A percentile compares a stretch with the other conserved stretches of the same genome.
Conservation (phyloP, 345 rosid species). For the Euphorbia tirucalli region DNA sequence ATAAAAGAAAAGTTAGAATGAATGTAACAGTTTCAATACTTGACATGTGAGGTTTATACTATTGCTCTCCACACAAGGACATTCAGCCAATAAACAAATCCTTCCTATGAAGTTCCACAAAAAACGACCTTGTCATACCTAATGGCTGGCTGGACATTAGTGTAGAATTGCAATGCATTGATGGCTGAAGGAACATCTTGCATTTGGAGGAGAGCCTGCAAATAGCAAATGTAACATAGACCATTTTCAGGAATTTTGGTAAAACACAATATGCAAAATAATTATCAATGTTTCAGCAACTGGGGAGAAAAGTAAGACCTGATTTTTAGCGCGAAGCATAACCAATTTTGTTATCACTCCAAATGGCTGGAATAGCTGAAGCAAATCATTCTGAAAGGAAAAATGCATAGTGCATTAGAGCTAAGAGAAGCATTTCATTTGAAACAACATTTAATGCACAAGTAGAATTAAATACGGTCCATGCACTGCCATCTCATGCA, state of each 20-base stretch:
- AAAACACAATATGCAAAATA: constrained; percentile 6
- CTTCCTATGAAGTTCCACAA: background rate
- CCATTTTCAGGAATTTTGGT: constrained; percentile 1
- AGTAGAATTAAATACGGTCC: background rate
- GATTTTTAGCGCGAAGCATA: constrained; percentile 98
- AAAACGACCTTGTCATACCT: constrained; percentile 41
- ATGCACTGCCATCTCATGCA: background rate
- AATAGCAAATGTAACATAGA: constrained; percentile 13
- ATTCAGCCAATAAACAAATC: background rate
- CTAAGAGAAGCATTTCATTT: background rate
- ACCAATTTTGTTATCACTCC: constrained; percentile 97
- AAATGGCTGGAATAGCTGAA: constrained; percentile 96
- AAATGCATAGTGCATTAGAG: constrained; percentile 10
- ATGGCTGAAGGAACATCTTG: constrained; percentile 89
- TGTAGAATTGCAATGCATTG: constrained; percentile 75
- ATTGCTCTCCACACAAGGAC: background rate
- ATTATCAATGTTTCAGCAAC: background rate
- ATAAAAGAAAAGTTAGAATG: background rate
- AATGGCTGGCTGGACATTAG: constrained; percentile 81
- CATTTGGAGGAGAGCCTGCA: constrained; percentile 97
- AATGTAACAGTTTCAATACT: background rate
- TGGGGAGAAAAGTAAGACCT: constrained; percentile 44
- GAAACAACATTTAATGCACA: background rate
- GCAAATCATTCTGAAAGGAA: constrained; percentile 78
- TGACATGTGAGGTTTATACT: background rate